Evolutionary conservation across 345 rosid species (phyloP), one percentile per base, ranked within the genome.

Genomic region (Syzygium jambos): DNA sequence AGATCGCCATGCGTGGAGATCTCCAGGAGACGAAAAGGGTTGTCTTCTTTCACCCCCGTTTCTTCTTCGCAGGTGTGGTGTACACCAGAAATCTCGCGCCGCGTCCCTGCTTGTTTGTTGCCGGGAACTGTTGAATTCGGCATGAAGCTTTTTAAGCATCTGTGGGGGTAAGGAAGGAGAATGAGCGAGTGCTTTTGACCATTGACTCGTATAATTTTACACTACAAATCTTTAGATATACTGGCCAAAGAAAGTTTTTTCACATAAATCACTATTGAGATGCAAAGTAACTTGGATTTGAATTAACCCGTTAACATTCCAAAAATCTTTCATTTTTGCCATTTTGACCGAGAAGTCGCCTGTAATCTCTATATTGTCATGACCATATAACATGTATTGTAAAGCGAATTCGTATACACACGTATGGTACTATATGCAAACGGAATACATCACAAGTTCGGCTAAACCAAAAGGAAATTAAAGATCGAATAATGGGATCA

Each of bases 311-410:
- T 34, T 34, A 9, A 16, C 38, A 34, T 38, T 68, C 46, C 11
- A 68, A 17, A 68, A 68, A n/a, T n/a, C 19, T 61, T 1, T 61
- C 73, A 3, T 61, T 61, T 61, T n/a, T 61, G 19, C 19, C 4
- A 17, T 61, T n/a, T 52, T 52, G 15, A 52, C 4, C 6, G 17
- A 52, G 14, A 6, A 68, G 41, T 30, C 22, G 34, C 46, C 6
- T 2, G 0, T 9, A 16, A 2, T 30, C 43, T 68, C 1, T 0
- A 5, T 9, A 9, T 5, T 68, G 11, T 16, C 22, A 1, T 68
- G 21, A 4, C 6, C 0, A 9, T 30, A 34, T 68, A 17, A 56
- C 2, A 22, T 56, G 12, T 56, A 56, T 56, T 23, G 11, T 22
- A 5, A 22, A 56, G 1, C 5, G 1, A 55, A 56, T 56, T 9